These are phyloP conservation scores for Venturia carpophila DNA, from an alignment of 2,329 filamentous ascomycete species.

Conservation along the genomic window DNA sequence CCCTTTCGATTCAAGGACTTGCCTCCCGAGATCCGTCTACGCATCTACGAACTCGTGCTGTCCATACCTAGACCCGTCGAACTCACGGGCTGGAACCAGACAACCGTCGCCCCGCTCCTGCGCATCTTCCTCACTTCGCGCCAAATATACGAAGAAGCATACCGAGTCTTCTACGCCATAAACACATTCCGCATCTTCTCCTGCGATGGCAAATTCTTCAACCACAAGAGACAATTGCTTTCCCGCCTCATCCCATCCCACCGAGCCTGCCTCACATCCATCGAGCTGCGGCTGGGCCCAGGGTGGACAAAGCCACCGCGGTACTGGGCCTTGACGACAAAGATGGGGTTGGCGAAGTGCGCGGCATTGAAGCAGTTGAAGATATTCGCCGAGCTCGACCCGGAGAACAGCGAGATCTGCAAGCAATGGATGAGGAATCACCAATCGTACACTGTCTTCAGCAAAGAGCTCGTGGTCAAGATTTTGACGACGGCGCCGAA, in stretches of 20 bases:
- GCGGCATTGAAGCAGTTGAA: slow-evolving; percentile 50
- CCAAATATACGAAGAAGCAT: slow-evolving; percentile 44
- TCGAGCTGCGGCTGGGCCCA: slow-evolving; percentile 65
- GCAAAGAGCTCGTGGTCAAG: slow-evolving; percentile 46
- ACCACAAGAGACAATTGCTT: slow-evolving; percentile 60
- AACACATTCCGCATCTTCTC: slow-evolving; percentile 48
- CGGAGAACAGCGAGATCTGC: slow-evolving; percentile 56
- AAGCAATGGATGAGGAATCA: slow-evolving; percentile 55
- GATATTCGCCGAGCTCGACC: slow-evolving; percentile 66
- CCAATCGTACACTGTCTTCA: slow-evolving; percentile 65
- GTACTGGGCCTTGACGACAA: slow-evolving; percentile 60
- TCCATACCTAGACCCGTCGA: slow-evolving; percentile 22
- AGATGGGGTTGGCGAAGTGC: slow-evolving; percentile 57
- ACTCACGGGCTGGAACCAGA: slow-evolving; percentile 16
- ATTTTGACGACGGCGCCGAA: slow-evolving; percentile 52
- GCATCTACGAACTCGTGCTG: slow-evolving; percentile 13
- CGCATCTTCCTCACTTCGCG: slow-evolving; percentile 35
- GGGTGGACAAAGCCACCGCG: slow-evolving; percentile 64
- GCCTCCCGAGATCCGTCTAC: slow-evolving; percentile 15
- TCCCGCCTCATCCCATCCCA: slow-evolving; percentile 56
- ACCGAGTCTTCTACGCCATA: slow-evolving; percentile 43
- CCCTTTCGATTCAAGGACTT: slow-evolving; percentile 20
- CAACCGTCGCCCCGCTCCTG: slow-evolving; percentile 28
- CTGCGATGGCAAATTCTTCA: slow-evolving; percentile 54
- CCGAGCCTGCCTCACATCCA: slow-evolving; percentile 51